A percentile compares a stretch with the other conserved stretches of the same genome.
Conservation (phyloP, 345 rosid genomes). For the Populus davidiana region DNA sequence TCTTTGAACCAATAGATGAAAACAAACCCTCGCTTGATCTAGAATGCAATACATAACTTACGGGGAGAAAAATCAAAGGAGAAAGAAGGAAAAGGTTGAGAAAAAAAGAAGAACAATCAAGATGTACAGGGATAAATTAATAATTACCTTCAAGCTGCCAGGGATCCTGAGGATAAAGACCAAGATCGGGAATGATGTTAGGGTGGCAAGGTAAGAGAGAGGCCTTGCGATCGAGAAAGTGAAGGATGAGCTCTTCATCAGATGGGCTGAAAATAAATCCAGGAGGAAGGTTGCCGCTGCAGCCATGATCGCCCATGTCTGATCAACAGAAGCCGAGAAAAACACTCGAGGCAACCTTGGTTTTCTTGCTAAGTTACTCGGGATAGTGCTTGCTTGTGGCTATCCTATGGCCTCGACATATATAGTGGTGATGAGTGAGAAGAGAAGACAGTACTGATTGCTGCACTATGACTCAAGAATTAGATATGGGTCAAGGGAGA, state of each 20-base stretch:
- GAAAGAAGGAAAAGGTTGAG: no score
- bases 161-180: slow-evolving; percentile 29
- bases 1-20: neutral
- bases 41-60: neutral
- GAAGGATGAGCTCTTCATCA: slow-evolving; percentile 49
- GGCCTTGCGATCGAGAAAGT: slow-evolving; percentile 41
- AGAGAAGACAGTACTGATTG: neutral
- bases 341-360: neutral
- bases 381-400: neutral
- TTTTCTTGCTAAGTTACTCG: neutral
- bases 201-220: slow-evolving; percentile 20
- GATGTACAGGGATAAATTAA: neutral
- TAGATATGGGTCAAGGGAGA: neutral
- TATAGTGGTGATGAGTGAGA: neutral
- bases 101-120: neutral
- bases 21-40: neutral
- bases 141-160: slow-evolving; percentile 40
- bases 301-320: slow-evolving; percentile 11
- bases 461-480: neutral
- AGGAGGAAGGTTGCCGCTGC: slow-evolving; percentile 38
- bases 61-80: neutral
- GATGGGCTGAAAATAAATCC: slow-evolving; percentile 45
- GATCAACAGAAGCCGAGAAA: no score
- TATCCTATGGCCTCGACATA: neutral
- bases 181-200: slow-evolving; percentile 32